Conservation (phyloP, 2,329 filamentous ascomycete species). For the Cercospora brassicicola region DNA sequence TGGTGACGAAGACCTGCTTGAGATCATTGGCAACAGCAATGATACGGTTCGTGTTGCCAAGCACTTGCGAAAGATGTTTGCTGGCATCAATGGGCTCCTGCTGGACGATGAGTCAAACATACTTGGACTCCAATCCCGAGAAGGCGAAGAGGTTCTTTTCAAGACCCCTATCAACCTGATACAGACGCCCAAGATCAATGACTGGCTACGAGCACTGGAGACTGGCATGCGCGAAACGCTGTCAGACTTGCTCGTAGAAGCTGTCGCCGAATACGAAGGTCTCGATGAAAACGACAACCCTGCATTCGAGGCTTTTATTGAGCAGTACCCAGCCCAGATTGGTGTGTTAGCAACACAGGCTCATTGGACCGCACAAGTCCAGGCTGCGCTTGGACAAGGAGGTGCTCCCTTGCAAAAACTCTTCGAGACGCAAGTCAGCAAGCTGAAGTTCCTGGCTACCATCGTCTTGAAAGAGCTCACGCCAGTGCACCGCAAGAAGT, state of each 20-base stretch:
- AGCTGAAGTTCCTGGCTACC: conserved; percentile 80
- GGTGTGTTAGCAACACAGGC: conserved; percentile 92
- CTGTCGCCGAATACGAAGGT: conserved; percentile 74
- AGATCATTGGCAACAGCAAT: conserved; percentile 99
- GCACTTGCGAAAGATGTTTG: conserved; percentile 99
- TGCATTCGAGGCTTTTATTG: conserved; percentile 77
- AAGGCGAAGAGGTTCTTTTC: conserved; percentile 82
- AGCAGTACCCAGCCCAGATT: conserved; percentile 84
- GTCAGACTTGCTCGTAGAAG: conserved; percentile 84
- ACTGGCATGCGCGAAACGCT: conserved; percentile 91
- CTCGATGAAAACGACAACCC: conserved; percentile 67
- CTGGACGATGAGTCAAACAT: conserved; percentile 92
- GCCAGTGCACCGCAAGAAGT: conserved; percentile 87
- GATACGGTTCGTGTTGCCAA: conserved; percentile 95
- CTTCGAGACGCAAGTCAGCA: conserved; percentile 78
- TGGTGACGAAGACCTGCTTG: conserved; percentile 93
- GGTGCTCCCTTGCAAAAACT: conserved; percentile 68
- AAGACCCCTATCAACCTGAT: conserved; percentile 89
- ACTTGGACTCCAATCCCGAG: conserved; percentile 89
- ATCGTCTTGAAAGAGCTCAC: conserved; percentile 89
- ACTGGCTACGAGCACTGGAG: conserved; percentile 94
- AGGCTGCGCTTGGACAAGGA: conserved; percentile 70
- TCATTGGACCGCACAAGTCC: conserved; percentile 87
- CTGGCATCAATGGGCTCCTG: conserved; percentile 82
- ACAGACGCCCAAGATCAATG: conserved; percentile 95